Percentiles rank a stretch among this genome's conserved stretches.
phyloP scores from a whole-genome alignment of 345 rosid genomes.

The Arabidopsis suecica region DNA sequence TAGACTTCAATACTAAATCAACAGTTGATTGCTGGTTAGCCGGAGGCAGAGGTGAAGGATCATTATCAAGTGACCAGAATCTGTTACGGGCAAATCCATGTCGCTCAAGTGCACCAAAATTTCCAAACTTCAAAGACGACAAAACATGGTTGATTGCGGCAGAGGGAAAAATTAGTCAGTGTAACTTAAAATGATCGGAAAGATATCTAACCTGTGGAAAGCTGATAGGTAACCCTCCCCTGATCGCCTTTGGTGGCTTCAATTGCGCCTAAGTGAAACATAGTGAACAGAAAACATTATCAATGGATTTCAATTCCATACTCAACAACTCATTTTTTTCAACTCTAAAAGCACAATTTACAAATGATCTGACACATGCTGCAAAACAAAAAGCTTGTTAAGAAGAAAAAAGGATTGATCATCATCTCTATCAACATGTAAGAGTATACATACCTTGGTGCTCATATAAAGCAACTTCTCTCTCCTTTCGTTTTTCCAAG shows the following conservation, averaged over 20 bases:
- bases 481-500: constrained; percentile 85
- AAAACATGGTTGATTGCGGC: background rate
- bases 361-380: constrained; percentile 1
- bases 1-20: constrained; percentile 74
- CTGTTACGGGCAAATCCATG: constrained; percentile 91
- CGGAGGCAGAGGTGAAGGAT: constrained; percentile 84
- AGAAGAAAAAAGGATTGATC: background rate
- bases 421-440: background rate
- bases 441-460: constrained; percentile 66
- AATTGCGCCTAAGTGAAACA: constrained; percentile 56
- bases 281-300: constrained; percentile 10
- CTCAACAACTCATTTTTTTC: background rate
- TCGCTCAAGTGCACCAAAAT: constrained; percentile 76
- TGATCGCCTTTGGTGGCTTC: constrained; percentile 72
- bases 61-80: constrained; percentile 72
- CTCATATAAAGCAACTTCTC: constrained; percentile 86
- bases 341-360: constrained; percentile 17
- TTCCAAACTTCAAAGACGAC: constrained; percentile 67
- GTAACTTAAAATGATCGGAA: constrained; percentile 22
- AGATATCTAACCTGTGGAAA: constrained; percentile 78
- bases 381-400: background rate
- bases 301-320: background rate
- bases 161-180: constrained; percentile 15
- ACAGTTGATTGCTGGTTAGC: constrained; percentile 72
- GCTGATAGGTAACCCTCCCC: constrained; percentile 84